Conservation (phyloP, 768 basidiomycete genomes). For the Mycena rosella region DNA sequence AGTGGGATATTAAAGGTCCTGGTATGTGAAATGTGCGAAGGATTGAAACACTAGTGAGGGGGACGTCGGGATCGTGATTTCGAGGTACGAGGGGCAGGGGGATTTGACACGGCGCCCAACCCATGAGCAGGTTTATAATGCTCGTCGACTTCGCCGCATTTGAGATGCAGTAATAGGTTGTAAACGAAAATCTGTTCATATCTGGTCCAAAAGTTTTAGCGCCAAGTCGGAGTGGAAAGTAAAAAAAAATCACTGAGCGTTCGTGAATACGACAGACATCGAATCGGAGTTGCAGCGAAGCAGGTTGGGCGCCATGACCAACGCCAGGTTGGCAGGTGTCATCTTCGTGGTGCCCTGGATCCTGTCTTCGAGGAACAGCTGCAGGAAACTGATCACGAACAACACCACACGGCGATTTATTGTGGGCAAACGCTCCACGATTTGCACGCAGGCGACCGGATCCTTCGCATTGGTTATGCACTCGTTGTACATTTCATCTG, state of each 20-base stretch:
- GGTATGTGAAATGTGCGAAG: slow-evolving; percentile 15
- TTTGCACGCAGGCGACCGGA: slow-evolving; percentile 76
- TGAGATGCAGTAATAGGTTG: slow-evolving; percentile 84
- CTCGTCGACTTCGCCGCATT: slow-evolving; percentile 79
- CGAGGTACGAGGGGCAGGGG: slow-evolving; percentile 59
- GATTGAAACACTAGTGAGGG: slow-evolving; percentile 36
- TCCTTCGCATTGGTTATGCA: slow-evolving; percentile 80
- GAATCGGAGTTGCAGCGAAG: slow-evolving; percentile 88
- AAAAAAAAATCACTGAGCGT: slow-evolving; percentile 79
- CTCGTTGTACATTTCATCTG: slow-evolving; percentile 92
- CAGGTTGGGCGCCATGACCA: slow-evolving; percentile 94
- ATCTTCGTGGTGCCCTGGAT: slow-evolving; percentile 85
- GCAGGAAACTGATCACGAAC: slow-evolving; percentile 92
- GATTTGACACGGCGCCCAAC: slow-evolving; percentile 72
- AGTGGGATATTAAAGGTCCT: slow-evolving; percentile 18
- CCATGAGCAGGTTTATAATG: slow-evolving; percentile 86
- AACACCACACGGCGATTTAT: slow-evolving; percentile 89
- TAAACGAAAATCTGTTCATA: slow-evolving; percentile 93
- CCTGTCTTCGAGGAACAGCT: slow-evolving; percentile 86
- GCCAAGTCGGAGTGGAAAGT: slow-evolving; percentile 6
- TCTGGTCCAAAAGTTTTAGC: slow-evolving; percentile 51
- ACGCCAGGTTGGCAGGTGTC: slow-evolving; percentile 88
- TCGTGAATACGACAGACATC: slow-evolving; percentile 92
- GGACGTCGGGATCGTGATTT: slow-evolving; percentile 70
- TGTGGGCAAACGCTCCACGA: slow-evolving; percentile 84